Evolutionary conservation across 2,329 filamentous ascomycete genomes (phyloP).

Genomic region (Cordyceps javanica): DNA sequence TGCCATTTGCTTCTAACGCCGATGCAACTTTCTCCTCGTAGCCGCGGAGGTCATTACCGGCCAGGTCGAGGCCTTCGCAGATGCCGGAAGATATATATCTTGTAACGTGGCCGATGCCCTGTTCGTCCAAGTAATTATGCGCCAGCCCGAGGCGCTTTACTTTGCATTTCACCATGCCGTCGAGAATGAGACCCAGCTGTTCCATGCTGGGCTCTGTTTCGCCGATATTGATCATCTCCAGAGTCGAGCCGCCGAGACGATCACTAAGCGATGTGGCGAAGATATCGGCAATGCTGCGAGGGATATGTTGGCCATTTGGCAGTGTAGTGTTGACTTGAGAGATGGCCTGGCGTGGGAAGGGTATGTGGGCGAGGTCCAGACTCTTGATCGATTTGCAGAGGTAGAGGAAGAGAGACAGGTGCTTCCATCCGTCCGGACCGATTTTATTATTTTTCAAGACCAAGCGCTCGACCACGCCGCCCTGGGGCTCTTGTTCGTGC

Average conservation of each 20-base stretch:
- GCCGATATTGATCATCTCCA: slow-evolving; percentile 79
- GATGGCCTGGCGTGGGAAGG: slow-evolving; percentile 54
- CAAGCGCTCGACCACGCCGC: slow-evolving; percentile 78
- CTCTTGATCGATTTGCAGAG: slow-evolving; percentile 81
- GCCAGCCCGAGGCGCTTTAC: slow-evolving; percentile 76
- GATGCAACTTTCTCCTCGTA: slow-evolving; percentile 48
- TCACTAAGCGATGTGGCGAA: slow-evolving; percentile 71
- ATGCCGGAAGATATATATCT: slow-evolving; percentile 68
- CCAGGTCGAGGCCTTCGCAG: slow-evolving; percentile 84
- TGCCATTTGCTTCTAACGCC: slow-evolving; percentile 45
- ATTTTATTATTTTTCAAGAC: slow-evolving; percentile 91
- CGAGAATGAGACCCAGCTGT: slow-evolving; percentile 70
- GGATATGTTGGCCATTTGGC: slow-evolving; percentile 29
- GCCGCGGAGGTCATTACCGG: slow-evolving; percentile 67
- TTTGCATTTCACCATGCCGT: slow-evolving; percentile 73
- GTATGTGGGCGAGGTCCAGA: slow-evolving; percentile 79
- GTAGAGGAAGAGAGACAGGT: slow-evolving; percentile 84
- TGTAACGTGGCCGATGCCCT: slow-evolving; percentile 69
- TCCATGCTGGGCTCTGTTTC: slow-evolving; percentile 68
- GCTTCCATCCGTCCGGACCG: slow-evolving; percentile 80
- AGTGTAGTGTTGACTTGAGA: slow-evolving; percentile 24
- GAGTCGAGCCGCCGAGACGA: slow-evolving; percentile 64
- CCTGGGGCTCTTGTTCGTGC: slow-evolving; percentile 40
- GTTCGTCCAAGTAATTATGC: slow-evolving; percentile 68
- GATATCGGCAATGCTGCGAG: slow-evolving; percentile 45